These are phyloP conservation scores for Tricholoma sp. DNA, from an alignment of 768 basidiomycete species.

Conservation along the genomic window DNA sequence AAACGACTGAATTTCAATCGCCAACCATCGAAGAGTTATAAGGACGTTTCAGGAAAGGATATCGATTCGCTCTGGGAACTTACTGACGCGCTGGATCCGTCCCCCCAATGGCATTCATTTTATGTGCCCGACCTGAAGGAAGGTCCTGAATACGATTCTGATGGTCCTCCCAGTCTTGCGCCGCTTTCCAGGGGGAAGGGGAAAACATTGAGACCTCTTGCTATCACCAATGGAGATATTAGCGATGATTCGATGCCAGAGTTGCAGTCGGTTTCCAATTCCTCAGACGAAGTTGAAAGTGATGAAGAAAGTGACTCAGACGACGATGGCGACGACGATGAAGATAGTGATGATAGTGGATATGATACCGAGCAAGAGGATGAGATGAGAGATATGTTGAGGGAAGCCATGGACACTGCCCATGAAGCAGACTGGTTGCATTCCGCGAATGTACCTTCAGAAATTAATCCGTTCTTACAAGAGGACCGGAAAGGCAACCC, in stretches of 20 bases:
- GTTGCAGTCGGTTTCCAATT: slow-evolving; percentile 62
- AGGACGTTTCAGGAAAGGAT: slow-evolving; percentile 41
- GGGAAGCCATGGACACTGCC: slow-evolving; percentile 71
- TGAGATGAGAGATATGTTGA: slow-evolving; percentile 50
- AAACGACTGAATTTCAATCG: not conserved
- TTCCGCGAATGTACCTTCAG: slow-evolving; percentile 30
- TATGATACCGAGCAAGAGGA: slow-evolving; percentile 72
- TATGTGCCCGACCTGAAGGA: slow-evolving; percentile 25
- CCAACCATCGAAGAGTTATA: slow-evolving; percentile 48
- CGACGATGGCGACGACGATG: slow-evolving; percentile 28
- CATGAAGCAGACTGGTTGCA: slow-evolving; percentile 58
- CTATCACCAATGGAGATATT: slow-evolving; percentile 46
- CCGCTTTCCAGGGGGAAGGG: slow-evolving; percentile 13
- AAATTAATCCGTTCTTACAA: slow-evolving; percentile 40
- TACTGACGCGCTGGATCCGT: slow-evolving; percentile 40
- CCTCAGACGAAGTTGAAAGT: slow-evolving; percentile 37
- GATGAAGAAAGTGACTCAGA: slow-evolving; percentile 34
- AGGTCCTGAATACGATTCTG: slow-evolving; percentile 25
- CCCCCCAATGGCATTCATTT: slow-evolving; percentile 57
- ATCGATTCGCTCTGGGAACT: slow-evolving; percentile 66
- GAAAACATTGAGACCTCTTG: slow-evolving; percentile 34
- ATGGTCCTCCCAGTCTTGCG: slow-evolving; percentile 15
- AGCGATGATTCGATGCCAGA: slow-evolving; percentile 59
- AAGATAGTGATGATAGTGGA: slow-evolving; percentile 34
- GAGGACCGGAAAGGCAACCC: slow-evolving; percentile 66